A percentile compares a stretch with the other conserved stretches of the same genome.
Conservation (phyloP, 1,139 yeast genomes). For the Suhomyces terraborum region DNA sequence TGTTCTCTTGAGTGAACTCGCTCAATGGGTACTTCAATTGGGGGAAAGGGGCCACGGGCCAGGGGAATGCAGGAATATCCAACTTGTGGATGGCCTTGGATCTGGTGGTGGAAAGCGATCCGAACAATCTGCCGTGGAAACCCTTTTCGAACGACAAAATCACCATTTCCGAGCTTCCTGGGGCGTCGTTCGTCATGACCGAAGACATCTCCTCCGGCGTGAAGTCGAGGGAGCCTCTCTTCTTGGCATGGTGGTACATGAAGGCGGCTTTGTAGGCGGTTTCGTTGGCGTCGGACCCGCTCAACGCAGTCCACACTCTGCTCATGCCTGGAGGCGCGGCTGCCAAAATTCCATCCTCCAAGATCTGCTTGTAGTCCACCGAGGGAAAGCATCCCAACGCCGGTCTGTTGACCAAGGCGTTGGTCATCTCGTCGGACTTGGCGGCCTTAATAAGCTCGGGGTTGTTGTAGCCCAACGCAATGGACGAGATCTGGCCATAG, state of each 20-base stretch:
- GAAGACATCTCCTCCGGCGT: constrained; percentile 56
- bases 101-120: constrained; percentile 70
- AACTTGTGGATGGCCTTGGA: constrained; percentile 75
- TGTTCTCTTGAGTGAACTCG: constrained; percentile 52
- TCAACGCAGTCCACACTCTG: constrained; percentile 68
- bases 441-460: constrained; percentile 67
- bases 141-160: constrained; percentile 70
- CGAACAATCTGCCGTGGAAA: constrained; percentile 77
- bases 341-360: constrained; percentile 57
- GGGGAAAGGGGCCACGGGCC: constrained; percentile 81
- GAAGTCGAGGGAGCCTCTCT: constrained; percentile 57
- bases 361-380: constrained; percentile 50
- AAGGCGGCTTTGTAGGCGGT: constrained; percentile 78
- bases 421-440: constrained; percentile 63
- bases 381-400: constrained; percentile 77
- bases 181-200: constrained; percentile 66
- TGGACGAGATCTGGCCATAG: constrained; percentile 74
- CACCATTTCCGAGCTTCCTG: constrained; percentile 70
- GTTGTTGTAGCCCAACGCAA: constrained; percentile 74
- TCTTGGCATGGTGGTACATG: constrained; percentile 65
- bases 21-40: constrained; percentile 63
- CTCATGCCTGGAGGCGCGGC: constrained; percentile 72
- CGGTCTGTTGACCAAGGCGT: constrained; percentile 70
- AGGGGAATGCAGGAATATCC: constrained; percentile 73
- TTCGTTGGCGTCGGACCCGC: constrained; percentile 79